Percentiles rank a stretch among this genome's conserved stretches.
phyloP scores from a whole-genome alignment of 2,329 filamentous ascomycete genomes.

The Drechslerella dactyloides region DNA sequence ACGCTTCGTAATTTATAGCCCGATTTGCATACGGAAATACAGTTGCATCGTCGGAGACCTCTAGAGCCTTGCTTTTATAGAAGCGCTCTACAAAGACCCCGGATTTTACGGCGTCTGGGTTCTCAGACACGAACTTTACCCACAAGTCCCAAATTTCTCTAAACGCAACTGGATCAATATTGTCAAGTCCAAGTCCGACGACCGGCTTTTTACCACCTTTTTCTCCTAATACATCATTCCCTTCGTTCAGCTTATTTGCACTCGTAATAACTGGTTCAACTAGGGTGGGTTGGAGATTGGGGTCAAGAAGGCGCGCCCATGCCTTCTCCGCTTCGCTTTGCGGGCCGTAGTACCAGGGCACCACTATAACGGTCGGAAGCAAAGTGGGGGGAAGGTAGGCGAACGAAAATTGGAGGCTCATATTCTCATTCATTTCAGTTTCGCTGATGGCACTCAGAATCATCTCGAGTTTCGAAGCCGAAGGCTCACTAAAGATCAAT shows the following conservation, averaged over 20 bases:
- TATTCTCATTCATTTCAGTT: conserved; percentile 50
- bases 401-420: conserved; percentile 53
- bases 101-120: conserved; percentile 30
- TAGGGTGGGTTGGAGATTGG: conserved; percentile 50
- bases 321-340: conserved; percentile 50
- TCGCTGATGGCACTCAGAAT: conserved; percentile 53
- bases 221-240: conserved; percentile 41
- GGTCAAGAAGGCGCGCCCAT: conserved; percentile 53
- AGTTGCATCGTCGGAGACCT: conserved; percentile 5
- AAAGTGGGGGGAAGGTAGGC: conserved; percentile 52
- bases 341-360: conserved; percentile 51
- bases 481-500: conserved; percentile 54
- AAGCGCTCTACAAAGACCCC: conserved; percentile 25
- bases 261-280: conserved; percentile 50
- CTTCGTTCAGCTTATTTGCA: conserved; percentile 52
- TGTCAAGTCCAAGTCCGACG: conserved; percentile 31
- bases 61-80: conserved; percentile 20
- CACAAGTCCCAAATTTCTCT: conserved; percentile 28
- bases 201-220: conserved; percentile 33
- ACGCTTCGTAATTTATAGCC: conserved; percentile 39
- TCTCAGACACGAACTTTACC: conserved; percentile 31
- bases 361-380: conserved; percentile 50
- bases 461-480: conserved; percentile 52
- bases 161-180: conserved; percentile 26
- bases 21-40: conserved; percentile 21